Percentiles rank a stretch among this genome's conserved stretches.
Evolutionary conservation across 805 yeast species (phyloP).

Genomic region (Hanseniaspora thailandica): DNA sequence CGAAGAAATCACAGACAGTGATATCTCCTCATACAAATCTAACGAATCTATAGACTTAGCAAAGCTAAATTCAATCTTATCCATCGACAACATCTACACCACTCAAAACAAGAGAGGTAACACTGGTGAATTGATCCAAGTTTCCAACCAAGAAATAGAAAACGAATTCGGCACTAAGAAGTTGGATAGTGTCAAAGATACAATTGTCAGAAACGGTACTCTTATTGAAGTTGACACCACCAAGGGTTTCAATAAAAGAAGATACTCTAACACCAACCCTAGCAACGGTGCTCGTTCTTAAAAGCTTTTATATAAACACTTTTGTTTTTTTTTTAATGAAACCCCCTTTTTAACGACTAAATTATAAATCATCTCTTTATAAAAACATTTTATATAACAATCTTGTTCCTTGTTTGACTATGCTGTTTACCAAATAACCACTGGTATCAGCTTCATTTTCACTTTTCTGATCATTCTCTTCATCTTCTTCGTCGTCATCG

Average conservation of each 20-base stretch:
- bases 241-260: slow-evolving; percentile 23
- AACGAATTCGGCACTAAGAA: slow-evolving; percentile 55
- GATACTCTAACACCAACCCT: slow-evolving; percentile 37
- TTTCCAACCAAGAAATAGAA: slow-evolving; percentile 51
- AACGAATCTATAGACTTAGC: slow-evolving; percentile 1
- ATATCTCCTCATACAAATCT: neutral
- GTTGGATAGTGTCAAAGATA: slow-evolving; percentile 45
- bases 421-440: neutral
- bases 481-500: neutral
- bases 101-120: slow-evolving; percentile 51
- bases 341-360: neutral
- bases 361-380: no score
- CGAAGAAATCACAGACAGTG: neutral
- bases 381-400: neutral
- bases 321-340: neutral
- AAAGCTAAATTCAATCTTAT: neutral
- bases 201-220: slow-evolving; percentile 51
- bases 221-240: slow-evolving; percentile 32
- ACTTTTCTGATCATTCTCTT: no score
- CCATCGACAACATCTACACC: slow-evolving; percentile 41
- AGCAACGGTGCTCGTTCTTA: slow-evolving; percentile 4
- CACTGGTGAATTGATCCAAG: slow-evolving; percentile 61
- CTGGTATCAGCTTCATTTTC: neutral
- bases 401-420: neutral
- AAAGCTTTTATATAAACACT: neutral